Evolutionary conservation across 106 monocot genomes (phyloP), one percentile per base, ranked within the genome.

Genomic region (Vanilla planifolia): DNA sequence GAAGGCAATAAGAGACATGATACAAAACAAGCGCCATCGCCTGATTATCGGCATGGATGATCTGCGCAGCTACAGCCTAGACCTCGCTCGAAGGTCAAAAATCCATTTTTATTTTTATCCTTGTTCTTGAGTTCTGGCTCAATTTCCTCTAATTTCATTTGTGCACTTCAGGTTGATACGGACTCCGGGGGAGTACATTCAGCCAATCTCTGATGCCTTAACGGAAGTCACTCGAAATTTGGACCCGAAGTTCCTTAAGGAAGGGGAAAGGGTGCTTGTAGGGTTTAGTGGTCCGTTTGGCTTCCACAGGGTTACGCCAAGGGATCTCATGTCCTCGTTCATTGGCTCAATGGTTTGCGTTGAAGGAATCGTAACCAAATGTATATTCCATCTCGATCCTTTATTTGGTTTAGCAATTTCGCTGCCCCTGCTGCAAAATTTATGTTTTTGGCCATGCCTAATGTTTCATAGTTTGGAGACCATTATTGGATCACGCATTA

Each of bases 281-380:
- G 96, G 96, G 1, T 91, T 96, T 43, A 73, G 43, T 6, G 96
- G 96, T 5, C 90, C 91, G 5, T 91, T 96, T 47, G 96, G 96
- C 22, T 96, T 88, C 66, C 87, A 91, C 52, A 84, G 73, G 74
- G 91, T 96, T 55, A 96, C 96, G 0, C 96, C 96, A 2, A 79
- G 96, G 56, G 96, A 91, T 65, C 87, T 96, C 63, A 96, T 96
- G 91, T 90, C 96, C 9, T 78, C 91, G 29, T 96, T 96, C 78
- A 91, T 96, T 16, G 96, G 96, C 5, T 72, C 90, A 53, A 96
- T 96, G 96, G 96, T 96, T 50, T 82, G 87, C 28, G 90, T 91
- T 15, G 87, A 91, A 76, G 96, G 96, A 60, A 96, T 96, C 40
- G 83, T 96, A 72, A 96, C 96, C 30, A 96, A 96, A 81, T 96